A percentile compares a stretch with the other conserved stretches of the same genome.
These are phyloP conservation scores for Volvox carteri DNA, from an alignment of 163 green algal species.

Conservation along the genomic window DNA sequence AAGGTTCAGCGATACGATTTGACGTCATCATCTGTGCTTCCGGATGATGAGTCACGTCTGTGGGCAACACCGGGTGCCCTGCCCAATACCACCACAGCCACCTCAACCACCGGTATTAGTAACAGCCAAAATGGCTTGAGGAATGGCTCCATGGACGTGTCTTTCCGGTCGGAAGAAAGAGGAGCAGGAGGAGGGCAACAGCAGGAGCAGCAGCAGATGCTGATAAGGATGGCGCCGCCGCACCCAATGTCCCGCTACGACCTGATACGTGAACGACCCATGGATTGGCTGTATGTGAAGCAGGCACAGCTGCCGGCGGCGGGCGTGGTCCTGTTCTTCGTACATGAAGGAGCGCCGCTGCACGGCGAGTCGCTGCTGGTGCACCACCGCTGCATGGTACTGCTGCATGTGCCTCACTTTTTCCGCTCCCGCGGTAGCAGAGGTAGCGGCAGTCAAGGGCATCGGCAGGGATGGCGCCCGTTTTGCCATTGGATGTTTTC, in stretches of 20 bases:
- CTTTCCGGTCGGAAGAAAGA: no score
- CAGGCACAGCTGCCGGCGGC: neutral
- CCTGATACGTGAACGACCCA: neutral
- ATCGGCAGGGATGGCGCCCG: neutral
- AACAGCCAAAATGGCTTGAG: no score
- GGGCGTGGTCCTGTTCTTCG: conserved; percentile 28
- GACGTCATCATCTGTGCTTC: neutral
- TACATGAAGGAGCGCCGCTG: conserved; percentile 20
- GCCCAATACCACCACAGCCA: neutral
- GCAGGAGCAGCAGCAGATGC: neutral
- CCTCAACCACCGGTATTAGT: no score
- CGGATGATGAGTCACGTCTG: neutral
- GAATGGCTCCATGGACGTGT: no score
- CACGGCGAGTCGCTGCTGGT: neutral
- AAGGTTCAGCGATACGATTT: neutral
- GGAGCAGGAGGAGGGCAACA: neutral
- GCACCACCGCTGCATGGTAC: neutral
- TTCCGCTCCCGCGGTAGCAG: neutral
- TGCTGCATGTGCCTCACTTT: conserved; percentile 38
- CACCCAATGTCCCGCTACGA: conserved; percentile 27
- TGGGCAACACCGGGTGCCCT: neutral
- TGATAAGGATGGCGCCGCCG: neutral
- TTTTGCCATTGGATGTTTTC: conserved; percentile 23
- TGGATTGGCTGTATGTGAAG: neutral
- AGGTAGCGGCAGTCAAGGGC: neutral